Evolutionary conservation across 2,329 filamentous ascomycete species (phyloP), one percentile per base, ranked within the genome.

Genomic region (Fusarium cicatricum): DNA sequence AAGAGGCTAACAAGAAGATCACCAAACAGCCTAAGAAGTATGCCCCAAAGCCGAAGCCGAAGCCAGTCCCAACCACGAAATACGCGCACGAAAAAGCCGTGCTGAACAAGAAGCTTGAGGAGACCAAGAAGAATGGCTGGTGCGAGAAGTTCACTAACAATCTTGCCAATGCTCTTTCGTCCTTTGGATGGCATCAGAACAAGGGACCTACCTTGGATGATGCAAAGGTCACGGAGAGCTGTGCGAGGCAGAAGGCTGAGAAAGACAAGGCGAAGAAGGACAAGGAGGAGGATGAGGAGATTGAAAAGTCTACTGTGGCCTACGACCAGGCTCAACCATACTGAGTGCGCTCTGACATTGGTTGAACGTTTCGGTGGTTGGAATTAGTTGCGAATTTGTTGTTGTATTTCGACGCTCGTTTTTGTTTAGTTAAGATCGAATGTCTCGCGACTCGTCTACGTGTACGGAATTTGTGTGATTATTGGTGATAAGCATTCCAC

Each of bases 41-140:
- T 9, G 9, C 23, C 23, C 23, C 23, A 7, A 26, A 26, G 23
- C 23, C 23, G 5, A 26, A 26, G 23, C 23, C 23, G 5, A 26
- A 26, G 23, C 23, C 23, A 8, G 23, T 26, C 3, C 23, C 23
- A 26, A 26, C 5, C 23, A 26, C 23, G 9, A 26, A 26, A 10
- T 10, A 8, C 3, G 23, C 23, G 3, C 23, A n/a, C 11, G 5
- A 32, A 3, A 32, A 4, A 8, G 3, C 11, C 9, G 31, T 46
- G n/a, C 15, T 60, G 17, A 15, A 46, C 10, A n/a, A 34, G 5
- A 60, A 60, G 36, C 21, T 46, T 5, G 11, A 42, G 11, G 9
- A 55, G 31, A 26, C 50, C 14, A 55, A 60, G 29, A 15, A 46
- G 21, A 31, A 60, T 23, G 55, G 55, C 23, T 60, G 57, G 57